Base-by-base conservation (phyloP, 805 yeast species). In the Tetrapisispora phaffii region DNA sequence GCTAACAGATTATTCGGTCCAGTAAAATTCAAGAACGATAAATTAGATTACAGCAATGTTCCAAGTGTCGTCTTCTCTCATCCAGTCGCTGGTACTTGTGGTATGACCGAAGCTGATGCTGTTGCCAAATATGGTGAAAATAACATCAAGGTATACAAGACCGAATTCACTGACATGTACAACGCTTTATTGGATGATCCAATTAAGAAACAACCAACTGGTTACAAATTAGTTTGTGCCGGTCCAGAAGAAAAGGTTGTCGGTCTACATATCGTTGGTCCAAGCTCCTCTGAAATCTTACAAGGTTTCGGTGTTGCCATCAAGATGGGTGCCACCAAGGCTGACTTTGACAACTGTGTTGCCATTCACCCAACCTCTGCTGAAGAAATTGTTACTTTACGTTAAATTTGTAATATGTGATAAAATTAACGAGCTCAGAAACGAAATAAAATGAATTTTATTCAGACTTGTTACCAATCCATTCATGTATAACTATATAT, bases 301-400 rank as follows among this genome's bases (percentile, higher is more conserved):
- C 99, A 93, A 73, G 99, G 98, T 33, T 93, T 93, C 59, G 98
- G 97, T 48, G 98, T 89, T 44, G 98, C 98, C 42, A 71, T 93
- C 52, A 89, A 89, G 71, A 93, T 93, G 98, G 99, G 99, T 29
- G 98, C 98, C 35, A 93, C 99, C 32, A 93, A 93, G 73, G 78
- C 77, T 39, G 97, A 93, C 65, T 93, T 93, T 53, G 99, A 93
- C 68, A 80, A 71, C 64, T 85, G 94, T 71, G 97, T 93, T 37
- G 99, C 99, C 32, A 93, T 93, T 62, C 99, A 93, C 65, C 99
- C 99, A 51, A 93, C 98, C 1, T 79, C 94, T 53, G 98, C 98
- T 35, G 99, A 93, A 71, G 99, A 93, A 70, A 68, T 93, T 42
- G 99, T 93, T 33, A 93, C 99, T 20, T 50, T 69, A 49, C 60